Base-by-base conservation (phyloP, 2,329 filamentous ascomycete species). In the Geoglossum cookeanum region DNA sequence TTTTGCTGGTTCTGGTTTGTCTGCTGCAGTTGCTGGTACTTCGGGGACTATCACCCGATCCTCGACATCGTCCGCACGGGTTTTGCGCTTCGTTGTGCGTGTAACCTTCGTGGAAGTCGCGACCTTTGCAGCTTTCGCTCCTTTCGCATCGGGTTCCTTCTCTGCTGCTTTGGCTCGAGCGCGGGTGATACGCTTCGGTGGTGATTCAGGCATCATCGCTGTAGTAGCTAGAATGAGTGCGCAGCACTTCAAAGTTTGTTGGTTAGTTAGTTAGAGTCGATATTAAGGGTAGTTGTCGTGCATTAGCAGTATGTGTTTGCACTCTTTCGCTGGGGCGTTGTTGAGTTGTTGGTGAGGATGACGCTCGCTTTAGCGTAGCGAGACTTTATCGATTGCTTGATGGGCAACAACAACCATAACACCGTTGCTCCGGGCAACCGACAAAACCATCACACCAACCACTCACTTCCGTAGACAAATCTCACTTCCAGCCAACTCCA, bases 101-200 rank as follows among this genome's bases (percentile, higher is more conserved):
- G 59, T 60, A 52, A 59, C 44, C 56, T 62, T 65, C 9, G 57
- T 55, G 35, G 60, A 59, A 15, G 61, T 33, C 29, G 59, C 58
- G 49, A 42, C 60, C 54, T 60, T 60, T 53, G 60, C 58, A 39
- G 60, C 57, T 22, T 60, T 62, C 35, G 56, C 55, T 51, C 30
- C 49, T 13, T 55, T 42, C 35, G 35, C 55, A 44, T 30, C 54
- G 51, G 56, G 60, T 55, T 62, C 62, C 17, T 33, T 59, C 58
- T 59, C 60, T 42, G 61, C 63, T 45, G 64, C 63, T 27, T 55
- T 59, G 37, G 63, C 63, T 52, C 65, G 65, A 42, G 66, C 65
- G n/a, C 66, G 64, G 15, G 66, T 68, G 17, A 66, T 61, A 39
- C 66, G 65, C 56, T 67, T 67, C 9, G 63, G 62, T 32, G 66